Evolutionary conservation across 78 protist species (phyloP).

Genomic region (Cavenderia fasciculata): DNA sequence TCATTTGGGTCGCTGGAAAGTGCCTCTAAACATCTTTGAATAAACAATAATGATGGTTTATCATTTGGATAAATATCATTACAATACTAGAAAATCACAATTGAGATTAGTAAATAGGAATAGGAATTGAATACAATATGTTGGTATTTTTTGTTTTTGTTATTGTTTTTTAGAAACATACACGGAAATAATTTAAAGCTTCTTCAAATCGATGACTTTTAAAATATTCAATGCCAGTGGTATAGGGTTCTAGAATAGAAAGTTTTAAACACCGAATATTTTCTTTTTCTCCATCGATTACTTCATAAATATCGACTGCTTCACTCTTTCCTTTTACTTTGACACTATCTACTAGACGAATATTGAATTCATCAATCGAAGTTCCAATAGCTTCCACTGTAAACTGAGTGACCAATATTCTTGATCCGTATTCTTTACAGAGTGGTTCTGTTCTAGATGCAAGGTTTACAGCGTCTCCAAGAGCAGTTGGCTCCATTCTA

Average conservation of each 20-base stretch:
- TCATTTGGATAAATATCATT: conserved; percentile 54
- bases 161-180: too few relatives aligned
- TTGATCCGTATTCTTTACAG: conserved; percentile 65
- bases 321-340: conserved; percentile 70
- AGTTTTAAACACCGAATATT: conserved; percentile 14
- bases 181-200: conserved; percentile 48
- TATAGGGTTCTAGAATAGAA: conserved; percentile 14
- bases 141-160: too few relatives aligned
- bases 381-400: conserved; percentile 73
- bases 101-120: too few relatives aligned
- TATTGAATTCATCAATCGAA: conserved; percentile 47
- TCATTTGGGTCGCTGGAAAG: too few relatives aligned
- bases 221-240: conserved; percentile 39
- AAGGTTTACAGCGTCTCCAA: conserved; percentile 79
- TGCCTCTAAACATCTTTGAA: conserved; percentile 7
- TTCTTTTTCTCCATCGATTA: conserved; percentile 72
- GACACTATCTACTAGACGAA: conserved; percentile 70
- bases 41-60: conserved; percentile 55
- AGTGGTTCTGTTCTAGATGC: conserved; percentile 81
- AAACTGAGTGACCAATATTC: conserved; percentile 67
- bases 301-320: conserved; percentile 62
- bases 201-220: conserved; percentile 23
- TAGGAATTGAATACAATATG: too few relatives aligned
- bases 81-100: too few relatives aligned
- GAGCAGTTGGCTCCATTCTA: conserved; percentile 79